phyloP scores from a whole-genome alignment of 305 asterid species.

The Petunia hybrid region DNA sequence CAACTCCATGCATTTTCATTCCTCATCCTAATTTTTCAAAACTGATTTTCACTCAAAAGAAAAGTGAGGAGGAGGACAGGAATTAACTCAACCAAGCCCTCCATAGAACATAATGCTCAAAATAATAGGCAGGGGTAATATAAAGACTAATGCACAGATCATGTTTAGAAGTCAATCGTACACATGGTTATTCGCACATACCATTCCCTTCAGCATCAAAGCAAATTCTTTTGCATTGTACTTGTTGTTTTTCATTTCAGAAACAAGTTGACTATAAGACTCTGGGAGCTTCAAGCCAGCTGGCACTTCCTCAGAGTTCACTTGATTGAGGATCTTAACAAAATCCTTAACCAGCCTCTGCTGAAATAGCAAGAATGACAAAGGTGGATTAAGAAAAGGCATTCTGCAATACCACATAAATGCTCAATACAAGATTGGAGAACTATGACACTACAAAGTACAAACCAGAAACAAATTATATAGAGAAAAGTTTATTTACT shows the following conservation, averaged over 20 bases:
- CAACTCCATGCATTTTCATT: slow-evolving; percentile 21
- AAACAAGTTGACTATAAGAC: slow-evolving; percentile 72
- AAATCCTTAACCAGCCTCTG: slow-evolving; percentile 81
- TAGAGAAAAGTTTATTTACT: slow-evolving; percentile 43
- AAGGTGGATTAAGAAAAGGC: slow-evolving; percentile 33
- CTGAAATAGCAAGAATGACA: slow-evolving; percentile 41
- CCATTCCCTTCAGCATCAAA: slow-evolving; percentile 83
- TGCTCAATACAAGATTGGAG: slow-evolving; percentile 8
- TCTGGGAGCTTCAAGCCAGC: slow-evolving; percentile 73
- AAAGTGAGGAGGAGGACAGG: neutral
- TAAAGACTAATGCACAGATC: neutral
- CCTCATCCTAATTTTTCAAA: slow-evolving; percentile 22
- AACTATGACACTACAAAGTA: slow-evolving; percentile 1
- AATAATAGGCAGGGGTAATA: neutral
- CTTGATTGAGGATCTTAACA: slow-evolving; percentile 80
- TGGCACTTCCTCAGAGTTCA: slow-evolving; percentile 74
- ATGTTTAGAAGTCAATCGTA: slow-evolving; percentile 10
- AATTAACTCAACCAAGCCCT: neutral
- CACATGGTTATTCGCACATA: slow-evolving; percentile 36
- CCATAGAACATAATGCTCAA: neutral
- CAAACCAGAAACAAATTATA: slow-evolving; percentile 5
- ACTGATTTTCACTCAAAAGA: neutral
- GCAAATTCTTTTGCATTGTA: slow-evolving; percentile 77
- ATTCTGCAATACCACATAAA: slow-evolving; percentile 1
- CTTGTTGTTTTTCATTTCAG: slow-evolving; percentile 78